Conservation (phyloP, 257 asterid genomes). For the Ligustrum vulgare region DNA sequence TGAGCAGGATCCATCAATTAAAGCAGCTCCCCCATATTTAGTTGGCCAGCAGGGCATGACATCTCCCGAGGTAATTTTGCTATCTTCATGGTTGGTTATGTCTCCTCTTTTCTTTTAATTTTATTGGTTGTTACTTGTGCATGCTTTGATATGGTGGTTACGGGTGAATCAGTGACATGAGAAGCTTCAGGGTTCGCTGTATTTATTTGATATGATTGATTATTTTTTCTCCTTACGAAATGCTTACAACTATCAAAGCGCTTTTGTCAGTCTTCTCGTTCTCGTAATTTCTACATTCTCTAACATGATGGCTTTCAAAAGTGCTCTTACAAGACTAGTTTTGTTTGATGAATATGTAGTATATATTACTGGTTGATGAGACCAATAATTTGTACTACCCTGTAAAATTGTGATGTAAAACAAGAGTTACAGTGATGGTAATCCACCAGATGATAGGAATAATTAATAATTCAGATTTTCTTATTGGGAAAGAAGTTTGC, state of each 20-base stretch:
- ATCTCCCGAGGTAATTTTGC: slow-evolving; percentile 49
- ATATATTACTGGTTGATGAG: background rate
- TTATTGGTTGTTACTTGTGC: background rate
- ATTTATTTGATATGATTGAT: background rate
- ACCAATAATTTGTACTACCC: background rate
- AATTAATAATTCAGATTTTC: background rate
- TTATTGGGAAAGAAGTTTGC: background rate
- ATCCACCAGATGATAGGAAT: background rate
- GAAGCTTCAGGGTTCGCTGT: background rate
- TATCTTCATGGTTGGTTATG: background rate
- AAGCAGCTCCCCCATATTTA: slow-evolving; percentile 23
- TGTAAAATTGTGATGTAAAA: background rate
- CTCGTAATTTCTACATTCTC: background rate
- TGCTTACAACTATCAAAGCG: background rate
- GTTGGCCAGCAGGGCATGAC: slow-evolving; percentile 27
- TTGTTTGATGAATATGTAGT: background rate
- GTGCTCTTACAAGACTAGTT: background rate
- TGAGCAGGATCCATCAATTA: slow-evolving; percentile 25
- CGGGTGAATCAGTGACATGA: background rate
- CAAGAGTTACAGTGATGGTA: background rate
- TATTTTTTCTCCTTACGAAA: background rate
- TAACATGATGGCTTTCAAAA: background rate
- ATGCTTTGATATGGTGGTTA: background rate
- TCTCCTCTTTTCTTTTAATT: background rate
- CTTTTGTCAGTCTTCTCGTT: background rate